Base-by-base conservation (phyloP, 164 flowering plant species). In the Magnolia sinica region DNA sequence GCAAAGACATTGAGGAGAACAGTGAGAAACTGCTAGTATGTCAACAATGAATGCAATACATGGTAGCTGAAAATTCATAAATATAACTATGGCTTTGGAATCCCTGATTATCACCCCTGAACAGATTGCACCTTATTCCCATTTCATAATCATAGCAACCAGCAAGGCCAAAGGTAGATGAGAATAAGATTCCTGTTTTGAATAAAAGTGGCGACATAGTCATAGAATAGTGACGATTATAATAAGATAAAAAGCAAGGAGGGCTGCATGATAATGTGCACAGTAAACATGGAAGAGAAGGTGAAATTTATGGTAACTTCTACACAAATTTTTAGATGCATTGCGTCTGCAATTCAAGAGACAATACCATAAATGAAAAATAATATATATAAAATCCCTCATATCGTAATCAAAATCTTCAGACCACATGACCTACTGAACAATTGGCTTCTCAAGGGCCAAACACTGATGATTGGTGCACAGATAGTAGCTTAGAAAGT, bases 1-100 rank as follows among this genome's bases (percentile, higher is more conserved):
- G 89, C 81, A 84, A 72, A 82, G 64, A 74, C 29, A 49, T 37
- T 59, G 2, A 59, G 22, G 9, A 58, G 52, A 66, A 70, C 19
- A 10, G 23, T 65, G 10, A 29, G 59, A 4, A 55, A 55, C 18
- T 55, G 16, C 61, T 16, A 9, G 18, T 16, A 55, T 55, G 13
- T 55, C 10, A 11, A 55, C 61, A 55, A 3, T 55, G 45, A 37
- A 55, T 11, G 61, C 61, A 55, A 55, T 11, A 13, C 61, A 55
- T 55, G 13, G 11, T 55, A 55, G 13, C 61, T 8, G 18, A 11
- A 55, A 55, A 55, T 11, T 55, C 18, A 11, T 55, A 11, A 55
- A 14, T 55, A 55, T 55, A 55, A 11, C 16, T 16, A 8, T 13
- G 61, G 45, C 45, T 37, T 37, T 37, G 45, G 45, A 37, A 37